Conservation (phyloP, 2,329 filamentous ascomycete species). For the Xylariaceae sp. region DNA sequence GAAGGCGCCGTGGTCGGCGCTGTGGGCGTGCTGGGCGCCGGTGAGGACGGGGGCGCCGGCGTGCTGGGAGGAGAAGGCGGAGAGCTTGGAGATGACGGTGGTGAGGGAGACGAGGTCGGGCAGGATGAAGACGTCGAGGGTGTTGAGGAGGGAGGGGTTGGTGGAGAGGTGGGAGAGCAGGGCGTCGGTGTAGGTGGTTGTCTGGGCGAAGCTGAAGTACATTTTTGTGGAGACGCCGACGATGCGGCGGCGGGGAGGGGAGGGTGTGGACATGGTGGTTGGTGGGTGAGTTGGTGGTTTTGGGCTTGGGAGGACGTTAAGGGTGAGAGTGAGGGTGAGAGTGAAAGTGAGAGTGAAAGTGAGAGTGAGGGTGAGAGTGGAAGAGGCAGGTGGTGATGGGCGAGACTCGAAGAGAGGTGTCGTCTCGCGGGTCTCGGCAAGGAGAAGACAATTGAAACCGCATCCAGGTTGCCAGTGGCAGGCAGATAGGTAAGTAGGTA, state of each 20-base stretch:
- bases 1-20: constrained; percentile 66
- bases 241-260: constrained; percentile 48
- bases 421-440: too few species aligned
- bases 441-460: too few species aligned
- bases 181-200: constrained; percentile 49
- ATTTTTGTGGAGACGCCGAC: constrained; percentile 74
- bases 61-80: constrained; percentile 30
- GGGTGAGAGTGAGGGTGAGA: too few species aligned
- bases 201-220: constrained; percentile 69
- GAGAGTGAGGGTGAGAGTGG: too few species aligned
- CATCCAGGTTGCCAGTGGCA: too few species aligned
- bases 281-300: background rate
- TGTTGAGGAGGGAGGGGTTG: constrained; percentile 15
- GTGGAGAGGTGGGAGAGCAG: constrained; percentile 42
- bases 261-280: constrained; percentile 8
- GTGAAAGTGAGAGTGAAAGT: too few species aligned
- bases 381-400: too few species aligned
- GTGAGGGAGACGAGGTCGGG: constrained; percentile 70
- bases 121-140: constrained; percentile 59
- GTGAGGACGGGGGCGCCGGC: constrained; percentile 50
- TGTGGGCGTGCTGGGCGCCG: constrained; percentile 74
- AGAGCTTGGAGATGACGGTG: constrained; percentile 45
- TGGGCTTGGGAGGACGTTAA: background rate
- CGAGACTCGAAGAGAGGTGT: too few species aligned
- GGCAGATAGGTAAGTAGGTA: too few species aligned